Evolutionary conservation across 169 alveolate genomes (phyloP), one percentile per base, ranked within the genome.

Genomic region (Theileria sp.): DNA sequence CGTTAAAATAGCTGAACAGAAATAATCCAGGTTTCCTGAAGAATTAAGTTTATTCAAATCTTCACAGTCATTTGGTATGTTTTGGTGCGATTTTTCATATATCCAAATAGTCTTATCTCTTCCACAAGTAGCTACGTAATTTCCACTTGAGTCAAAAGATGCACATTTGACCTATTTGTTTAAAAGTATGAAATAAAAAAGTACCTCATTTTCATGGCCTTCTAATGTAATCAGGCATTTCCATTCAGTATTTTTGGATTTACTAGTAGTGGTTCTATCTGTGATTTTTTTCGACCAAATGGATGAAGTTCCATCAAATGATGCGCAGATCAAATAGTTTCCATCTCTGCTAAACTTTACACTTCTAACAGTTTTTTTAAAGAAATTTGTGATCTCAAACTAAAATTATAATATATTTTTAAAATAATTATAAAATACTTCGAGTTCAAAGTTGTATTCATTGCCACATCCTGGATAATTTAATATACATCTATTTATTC

Each of bases 121-220:
- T 3, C 94, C 94, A 60, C 94, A 90, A 7, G 93, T 90, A 15
- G 92, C 94, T 21, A 90, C 77, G 60, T 84, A 90, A 23, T 76
- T 85, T 25, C 80, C 73, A 13, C 88, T 82, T 61, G 86, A 80
- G 65, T 90, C 91, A 66, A 90, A 81, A 0, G 93, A 60, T 17
- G 92, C 92, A 60, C 94, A 90, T 56, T 90, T 90, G 0, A 90
- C 91, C 84, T 77, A 70, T 6, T 5, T 9, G n/a, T 25, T 25
- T 36, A 7, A 13, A 44, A 6, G 23, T 30, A 6, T 38, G 28
- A 17, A 15, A 38, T 74, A 3, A 3, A 25, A 62, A 32, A 17
- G 3, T 50, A 77, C 92, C 85, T 90, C 94, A 73, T 87, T 90
- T 54, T 90, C 94, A 74, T 90, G 94, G 10, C 94, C 94, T 75